phyloP scores from a whole-genome alignment of 257 asterid species.

The Fraxinus quadrangulata region DNA sequence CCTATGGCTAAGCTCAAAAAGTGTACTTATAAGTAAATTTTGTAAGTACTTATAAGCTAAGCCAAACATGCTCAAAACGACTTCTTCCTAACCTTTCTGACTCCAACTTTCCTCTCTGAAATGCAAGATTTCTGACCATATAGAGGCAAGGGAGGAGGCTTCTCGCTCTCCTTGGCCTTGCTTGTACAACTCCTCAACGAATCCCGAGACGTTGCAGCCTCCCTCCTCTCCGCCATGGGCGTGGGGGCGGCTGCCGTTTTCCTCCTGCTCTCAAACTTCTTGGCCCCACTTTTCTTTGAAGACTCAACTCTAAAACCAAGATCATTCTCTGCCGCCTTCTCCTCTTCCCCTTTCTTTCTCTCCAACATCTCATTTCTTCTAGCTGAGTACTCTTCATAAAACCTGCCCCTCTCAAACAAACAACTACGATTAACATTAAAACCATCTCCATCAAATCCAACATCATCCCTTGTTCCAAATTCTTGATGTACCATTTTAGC shows the following conservation, averaged over 20 bases:
- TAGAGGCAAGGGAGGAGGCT: conserved; percentile 52
- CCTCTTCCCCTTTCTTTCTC: conserved; percentile 70
- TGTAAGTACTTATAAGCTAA: neutral
- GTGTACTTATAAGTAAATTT: neutral
- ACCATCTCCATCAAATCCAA: neutral
- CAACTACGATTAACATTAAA: conserved; percentile 42
- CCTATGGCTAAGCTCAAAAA: neutral
- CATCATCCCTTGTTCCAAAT: conserved; percentile 33
- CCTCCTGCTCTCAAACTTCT: conserved; percentile 43
- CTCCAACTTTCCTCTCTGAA: conserved; percentile 49
- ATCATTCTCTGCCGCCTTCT: conserved; percentile 52
- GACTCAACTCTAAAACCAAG: conserved; percentile 88
- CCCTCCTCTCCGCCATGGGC: conserved; percentile 55
- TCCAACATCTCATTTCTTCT: conserved; percentile 85
- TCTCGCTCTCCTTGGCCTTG: conserved; percentile 58
- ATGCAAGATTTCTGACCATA: conserved; percentile 48
- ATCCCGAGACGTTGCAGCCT: conserved; percentile 58
- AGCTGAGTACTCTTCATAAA: conserved; percentile 76
- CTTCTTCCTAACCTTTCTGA: conserved; percentile 43
- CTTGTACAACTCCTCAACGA: conserved; percentile 54
- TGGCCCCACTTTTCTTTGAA: conserved; percentile 39
- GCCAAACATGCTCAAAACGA: conserved; percentile 23
- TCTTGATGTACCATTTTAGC: conserved; percentile 73
- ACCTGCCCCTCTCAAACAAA: conserved; percentile 75
- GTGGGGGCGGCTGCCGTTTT: conserved; percentile 22